Evolutionary conservation across 192 early-diverging fungal species (phyloP).

Genomic region (Mortierella hygrophila): DNA sequence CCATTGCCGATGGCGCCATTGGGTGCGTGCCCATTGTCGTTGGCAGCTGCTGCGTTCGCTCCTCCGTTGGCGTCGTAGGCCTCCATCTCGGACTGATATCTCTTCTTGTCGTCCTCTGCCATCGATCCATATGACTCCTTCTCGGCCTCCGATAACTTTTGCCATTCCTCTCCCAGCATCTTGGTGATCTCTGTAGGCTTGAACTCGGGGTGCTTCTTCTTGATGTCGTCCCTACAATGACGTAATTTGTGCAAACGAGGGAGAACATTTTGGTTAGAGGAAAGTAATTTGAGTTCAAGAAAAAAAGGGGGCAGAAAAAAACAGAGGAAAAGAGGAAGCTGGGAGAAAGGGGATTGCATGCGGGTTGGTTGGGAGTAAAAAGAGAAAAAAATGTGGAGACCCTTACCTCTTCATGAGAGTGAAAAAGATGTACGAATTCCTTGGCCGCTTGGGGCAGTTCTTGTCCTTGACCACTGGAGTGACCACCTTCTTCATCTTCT

Average conservation of each 20-base stretch:
- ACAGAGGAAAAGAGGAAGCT: neutral
- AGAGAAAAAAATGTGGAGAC: neutral
- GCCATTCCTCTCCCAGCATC: constrained; percentile 59
- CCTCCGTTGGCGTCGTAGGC: constrained; percentile 45
- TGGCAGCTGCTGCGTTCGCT: constrained; percentile 21
- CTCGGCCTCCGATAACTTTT: constrained; percentile 54
- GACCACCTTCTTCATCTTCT: constrained; percentile 29
- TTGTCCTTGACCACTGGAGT: constrained; percentile 52
- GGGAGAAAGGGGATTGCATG: neutral
- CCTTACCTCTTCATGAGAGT: constrained; percentile 54
- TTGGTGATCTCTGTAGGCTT: constrained; percentile 56
- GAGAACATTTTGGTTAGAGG: neutral
- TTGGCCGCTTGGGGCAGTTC: constrained; percentile 58
- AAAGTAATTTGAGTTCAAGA: neutral
- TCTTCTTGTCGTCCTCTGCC: constrained; percentile 58
- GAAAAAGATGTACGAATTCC: constrained; percentile 58
- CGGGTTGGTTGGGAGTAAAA: neutral
- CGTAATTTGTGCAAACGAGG: neutral
- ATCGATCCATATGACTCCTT: constrained; percentile 55
- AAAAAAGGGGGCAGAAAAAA: neutral
- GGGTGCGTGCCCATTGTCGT: constrained; percentile 14
- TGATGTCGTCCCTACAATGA: constrained; percentile 50
- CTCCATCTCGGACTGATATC: constrained; percentile 55
- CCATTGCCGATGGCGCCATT: constrained; percentile 14
- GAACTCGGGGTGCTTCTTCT: constrained; percentile 57